Base-by-base conservation (phyloP, 495 filamentous ascomycete species). In the Astrocystis sublimbata region DNA sequence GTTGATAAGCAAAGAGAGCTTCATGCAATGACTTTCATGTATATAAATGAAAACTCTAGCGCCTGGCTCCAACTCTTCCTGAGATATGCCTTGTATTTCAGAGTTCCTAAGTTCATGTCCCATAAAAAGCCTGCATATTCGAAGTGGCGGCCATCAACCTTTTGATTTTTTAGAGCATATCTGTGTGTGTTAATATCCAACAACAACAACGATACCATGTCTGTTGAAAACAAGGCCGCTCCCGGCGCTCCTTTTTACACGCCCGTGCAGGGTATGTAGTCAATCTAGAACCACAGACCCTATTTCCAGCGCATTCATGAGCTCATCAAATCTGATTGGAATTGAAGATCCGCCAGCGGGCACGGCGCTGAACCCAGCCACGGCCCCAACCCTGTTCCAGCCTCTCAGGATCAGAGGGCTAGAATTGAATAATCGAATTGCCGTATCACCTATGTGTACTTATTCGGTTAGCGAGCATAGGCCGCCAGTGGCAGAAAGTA, bases 341-440 rank as follows among this genome's bases (percentile, higher is more conserved):
- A n/a, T n/a, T n/a, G n/a, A n/a, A 71, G 69, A 76, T 6, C 79
- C 79, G 3, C 75, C 82, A 30, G 76, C 78, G 10, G 87, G 86
- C 33, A 84, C 82, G 2, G 81, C 85, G 23, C 31, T 84, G 23
- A 64, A 77, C 35, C 70, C 76, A 42, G 73, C 75, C 50, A 70
- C 71, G 4, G 75, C 83, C 3, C 88, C 88, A 19, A 88, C 84
- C 2, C 73, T 90, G 40, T 90, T 89, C 74, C 80, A 80, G 19
- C 88, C 88, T 0, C 65, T 91, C 62, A 83, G 69, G 53, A 86
- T 93, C 65, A 85, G 89, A 56, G 81, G 81, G 69, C 63, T 89
- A n/a, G 85, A 77, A 1, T 76, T 93, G 26, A 88, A 89, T 65
- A 93, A 96, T 73, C 86, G 91, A 54, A 83, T 91, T 62, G 81